Base-by-base conservation (phyloP, 495 filamentous ascomycete species). In the Cercophora newfieldiana region DNA sequence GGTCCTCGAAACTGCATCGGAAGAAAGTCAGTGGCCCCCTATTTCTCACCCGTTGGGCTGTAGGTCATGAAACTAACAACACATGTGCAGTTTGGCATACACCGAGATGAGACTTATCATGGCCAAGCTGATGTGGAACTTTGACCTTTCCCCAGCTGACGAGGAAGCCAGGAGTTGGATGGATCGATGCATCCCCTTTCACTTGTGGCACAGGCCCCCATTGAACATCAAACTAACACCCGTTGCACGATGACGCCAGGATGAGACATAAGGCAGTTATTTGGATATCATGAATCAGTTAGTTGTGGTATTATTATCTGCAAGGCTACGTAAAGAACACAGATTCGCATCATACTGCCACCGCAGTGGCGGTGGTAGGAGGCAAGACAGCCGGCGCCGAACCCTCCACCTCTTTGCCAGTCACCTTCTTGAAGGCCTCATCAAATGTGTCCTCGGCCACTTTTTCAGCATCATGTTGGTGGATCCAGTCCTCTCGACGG, bases 401-500 rank as follows among this genome's bases (percentile, higher is more conserved):
- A 16, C 4, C 37, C 12, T 44, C 37, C 4, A 44, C 37, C 37
- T n/a, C n/a, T n/a, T 44, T 4, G 10, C 26, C 54, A 30, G 54
- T 57, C 1, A 57, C 54, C 56, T 67, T 57, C 59, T 68, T 71
- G 21, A 83, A 76, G 16, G 73, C 63, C 44, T 77, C 75, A 21
- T 82, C 81, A 67, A 84, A 85, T 18, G 74, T 75, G 59, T 86
- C 84, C 47, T 85, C 81, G 5, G 84, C 79, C 62, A 87, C 77
- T 69, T 79, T 83, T 77, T 86, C 85, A 0, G 83, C 79, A 59
- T 87, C 85, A 67, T 82, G 81, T 1, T 70, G 59, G 58, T 85
- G 83, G n/a, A 87, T 85, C 85, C 85, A 87, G 51, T 82, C 83
- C 65, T 86, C 81, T 0, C 84, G 74, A 8, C 81, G 84, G 26